Evolutionary conservation across 305 asterid species (phyloP), one percentile per base, ranked within the genome.

Genomic region (Lippia alba): DNA sequence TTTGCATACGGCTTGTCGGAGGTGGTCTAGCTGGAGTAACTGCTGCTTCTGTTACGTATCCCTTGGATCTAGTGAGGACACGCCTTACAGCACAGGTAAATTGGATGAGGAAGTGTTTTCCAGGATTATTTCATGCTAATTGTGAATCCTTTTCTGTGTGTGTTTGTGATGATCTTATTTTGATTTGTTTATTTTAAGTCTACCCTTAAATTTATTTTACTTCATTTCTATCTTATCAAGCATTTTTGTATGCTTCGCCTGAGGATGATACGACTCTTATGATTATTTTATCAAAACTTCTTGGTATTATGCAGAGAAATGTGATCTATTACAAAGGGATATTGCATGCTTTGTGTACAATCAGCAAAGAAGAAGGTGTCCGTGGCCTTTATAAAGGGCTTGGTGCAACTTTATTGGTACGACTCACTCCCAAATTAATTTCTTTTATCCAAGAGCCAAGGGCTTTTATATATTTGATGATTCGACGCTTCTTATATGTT

Each of bases 11-110:
- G 12, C 94, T 92, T 73, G 45, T 82, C 56, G 96, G 97, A 46
- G 98, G 98, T 62, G 94, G 98, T 64, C 83, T 90, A 82, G 94
- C 98, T 78, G 96, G 98, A 72, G 77, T 90, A 33, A 90, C 96
- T 32, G 98, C 96, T 24, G 98, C 96, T 78, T 87, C 96, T 64
- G 77, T 79, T 74, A 88, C 96, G 12, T 92, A 92, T 81, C 98
- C 98, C 17, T 74, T 92, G 78, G 97, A 92, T 83, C 94, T 92
- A 67, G 96, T 92, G 50, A 84, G 98, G 80, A 92, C 97, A n/a
- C 96, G 94, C 33, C 97, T 90, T 65, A 82, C 97, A 32, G 90
- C 94, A 45, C 98, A 88, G 97, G 98, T 87, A 65, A 60, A 53
- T 61, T 33, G 20, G 24, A 46, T 19, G 56, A 36, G 65, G 66